These are phyloP conservation scores for Xylariomycetidae sp. DNA, from an alignment of 2,329 filamentous ascomycete genomes.

Conservation along the genomic window DNA sequence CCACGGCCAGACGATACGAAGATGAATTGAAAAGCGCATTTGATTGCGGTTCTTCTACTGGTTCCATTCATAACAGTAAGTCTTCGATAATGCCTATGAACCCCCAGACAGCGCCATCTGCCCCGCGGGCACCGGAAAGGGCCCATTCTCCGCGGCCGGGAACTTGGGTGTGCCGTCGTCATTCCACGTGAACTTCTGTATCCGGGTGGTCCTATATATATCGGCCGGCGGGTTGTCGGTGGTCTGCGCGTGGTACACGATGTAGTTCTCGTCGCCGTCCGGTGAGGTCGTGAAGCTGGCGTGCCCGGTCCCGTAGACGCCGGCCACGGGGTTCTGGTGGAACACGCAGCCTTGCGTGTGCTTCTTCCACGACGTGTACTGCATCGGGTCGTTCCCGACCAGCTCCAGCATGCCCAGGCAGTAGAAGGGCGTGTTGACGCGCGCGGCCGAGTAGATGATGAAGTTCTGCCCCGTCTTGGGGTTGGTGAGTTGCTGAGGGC, in stretches of 20 bases:
- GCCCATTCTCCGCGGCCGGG: conserved; percentile 28
- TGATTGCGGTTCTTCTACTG: no score
- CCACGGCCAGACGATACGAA: no score
- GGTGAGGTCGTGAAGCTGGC: conserved; percentile 29
- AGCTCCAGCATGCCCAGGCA: conserved; percentile 31
- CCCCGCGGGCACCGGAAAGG: conserved; percentile 26
- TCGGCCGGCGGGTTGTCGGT: conserved; percentile 26
- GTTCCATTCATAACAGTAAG: no score
- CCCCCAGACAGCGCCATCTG: conserved; percentile 17
- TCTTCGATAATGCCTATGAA: no score
- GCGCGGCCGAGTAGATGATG: conserved; percentile 30
- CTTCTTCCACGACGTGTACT: conserved; percentile 30
- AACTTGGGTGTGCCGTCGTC: conserved; percentile 28
- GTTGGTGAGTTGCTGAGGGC: conserved; percentile 30
- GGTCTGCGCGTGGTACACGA: conserved; percentile 31
- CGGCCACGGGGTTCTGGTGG: conserved; percentile 27
- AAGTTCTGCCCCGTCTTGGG: conserved; percentile 30
- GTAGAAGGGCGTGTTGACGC: conserved; percentile 32
- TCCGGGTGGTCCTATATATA: conserved; percentile 26
- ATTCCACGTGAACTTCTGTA: conserved; percentile 30
- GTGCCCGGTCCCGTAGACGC: conserved; percentile 29
- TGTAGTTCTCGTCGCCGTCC: conserved; percentile 26
- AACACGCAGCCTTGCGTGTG: conserved; percentile 29
- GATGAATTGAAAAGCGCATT: no score
- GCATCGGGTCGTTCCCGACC: conserved; percentile 29